phyloP scores from a whole-genome alignment of 139 green algal genomes.

The Asterochloris sp. region DNA sequence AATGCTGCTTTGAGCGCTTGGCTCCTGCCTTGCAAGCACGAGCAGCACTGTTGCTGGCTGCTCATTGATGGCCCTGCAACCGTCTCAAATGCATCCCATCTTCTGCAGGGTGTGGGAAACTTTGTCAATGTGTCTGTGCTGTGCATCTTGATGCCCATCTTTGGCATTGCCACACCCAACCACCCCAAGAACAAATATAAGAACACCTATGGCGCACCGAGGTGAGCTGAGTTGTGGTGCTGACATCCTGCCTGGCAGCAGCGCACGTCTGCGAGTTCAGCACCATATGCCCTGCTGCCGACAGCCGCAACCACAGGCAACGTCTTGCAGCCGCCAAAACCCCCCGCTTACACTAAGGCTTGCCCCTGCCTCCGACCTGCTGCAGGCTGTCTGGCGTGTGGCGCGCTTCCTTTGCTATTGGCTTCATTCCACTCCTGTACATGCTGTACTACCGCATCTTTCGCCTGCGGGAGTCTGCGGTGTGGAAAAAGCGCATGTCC shows the following conservation, averaged over 20 bases:
- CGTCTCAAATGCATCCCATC: too few species aligned
- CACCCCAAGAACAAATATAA: neutral
- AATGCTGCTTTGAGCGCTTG: too few species aligned
- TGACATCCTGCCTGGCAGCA: neutral
- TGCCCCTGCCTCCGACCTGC: neutral
- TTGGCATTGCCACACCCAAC: neutral
- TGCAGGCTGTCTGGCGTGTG: conserved; percentile 23
- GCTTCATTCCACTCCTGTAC: conserved; percentile 26
- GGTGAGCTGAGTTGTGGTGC: too few species aligned
- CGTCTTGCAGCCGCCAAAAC: neutral
- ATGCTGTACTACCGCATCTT: conserved; percentile 36
- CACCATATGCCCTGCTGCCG: neutral
- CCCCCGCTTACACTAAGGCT: neutral
- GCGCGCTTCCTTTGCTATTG: conserved; percentile 23
- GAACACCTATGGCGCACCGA: too few species aligned
- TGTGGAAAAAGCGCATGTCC: conserved; percentile 22
- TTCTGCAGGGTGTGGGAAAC: conserved; percentile 26
- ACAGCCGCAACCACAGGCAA: neutral
- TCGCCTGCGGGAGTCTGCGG: conserved; percentile 24
- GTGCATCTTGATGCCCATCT: conserved; percentile 17
- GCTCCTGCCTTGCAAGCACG: too few species aligned
- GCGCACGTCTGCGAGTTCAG: neutral
- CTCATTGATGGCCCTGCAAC: too few species aligned
- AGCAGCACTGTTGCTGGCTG: too few species aligned
- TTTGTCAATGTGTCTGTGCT: conserved; percentile 26